Evolutionary conservation across 192 early-diverging fungal genomes (phyloP), one percentile per base, ranked within the genome.

Genomic region (Backusella psychrophila): DNA sequence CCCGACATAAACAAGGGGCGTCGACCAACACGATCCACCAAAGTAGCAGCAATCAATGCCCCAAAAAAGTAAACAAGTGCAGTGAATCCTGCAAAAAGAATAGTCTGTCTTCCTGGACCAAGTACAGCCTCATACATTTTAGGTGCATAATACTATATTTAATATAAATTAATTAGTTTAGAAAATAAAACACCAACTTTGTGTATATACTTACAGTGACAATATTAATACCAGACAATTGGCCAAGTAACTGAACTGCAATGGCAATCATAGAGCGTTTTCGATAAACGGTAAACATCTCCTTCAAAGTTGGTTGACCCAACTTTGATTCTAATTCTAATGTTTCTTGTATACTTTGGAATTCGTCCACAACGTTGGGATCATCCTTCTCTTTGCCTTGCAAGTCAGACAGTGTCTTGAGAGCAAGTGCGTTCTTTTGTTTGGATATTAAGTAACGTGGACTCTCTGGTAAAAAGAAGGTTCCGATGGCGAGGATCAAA

Each of bases 391-490:
- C 17, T 38, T 76, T 44, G 6, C 38, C 42, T 33, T 76, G 59
- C 17, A 76, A 7, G 21, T 70, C 44, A 21, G 23, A 69, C 78
- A 96, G 78, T 7, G 90, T 89, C 17, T 70, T 23, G 15, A 86
- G 85, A 5, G 91, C 93, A 73, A 91, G 87, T 17, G 93, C 92
- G 17, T 77, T 39, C 14, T 85, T 85, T 49, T 86, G 88, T 34
- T 91, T 74, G 73, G 87, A 83, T 33, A 94, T 79, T 49, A 96
- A 86, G 90, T 90, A 96, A 80, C 94, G 93, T 7, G 94, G 93
- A 9, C 94, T 94, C 77, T 88, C 90, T 42, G 95, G 95, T 83
- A 98, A 90, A 75, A 93, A 87, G 9, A 86, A 44, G 78, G 91
- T 92, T 53, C 92, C 82, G 31, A 86, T 6, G 31, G 92, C 81